Conservation (phyloP, 768 basidiomycete genomes). For the Rickenella mellea region DNA sequence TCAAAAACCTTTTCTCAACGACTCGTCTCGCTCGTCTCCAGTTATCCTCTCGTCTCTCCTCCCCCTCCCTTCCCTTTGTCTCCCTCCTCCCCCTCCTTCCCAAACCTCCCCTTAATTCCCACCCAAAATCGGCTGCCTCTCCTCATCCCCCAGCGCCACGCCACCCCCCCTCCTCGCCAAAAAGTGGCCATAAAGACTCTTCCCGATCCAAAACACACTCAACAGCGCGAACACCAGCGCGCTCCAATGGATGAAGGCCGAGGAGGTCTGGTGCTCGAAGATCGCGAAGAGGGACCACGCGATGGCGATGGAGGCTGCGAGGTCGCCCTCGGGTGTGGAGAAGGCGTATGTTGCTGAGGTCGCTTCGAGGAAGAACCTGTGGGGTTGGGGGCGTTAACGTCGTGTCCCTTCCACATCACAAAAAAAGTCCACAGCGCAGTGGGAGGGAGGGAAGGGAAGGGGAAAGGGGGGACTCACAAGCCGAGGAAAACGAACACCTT, state of each 20-base stretch:
- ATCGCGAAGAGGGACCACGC: conserved; percentile 93
- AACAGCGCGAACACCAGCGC: conserved; percentile 81
- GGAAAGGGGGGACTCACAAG: conserved; percentile 39
- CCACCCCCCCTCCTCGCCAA: conserved; percentile 31
- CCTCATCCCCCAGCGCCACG: conserved; percentile 72
- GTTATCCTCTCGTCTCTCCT: no score
- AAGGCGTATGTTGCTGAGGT: conserved; percentile 94
- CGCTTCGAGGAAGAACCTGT: conserved; percentile 82
- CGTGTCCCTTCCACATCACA: no score
- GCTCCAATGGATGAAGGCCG: conserved; percentile 83
- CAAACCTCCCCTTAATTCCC: no score
- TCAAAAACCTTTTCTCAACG: no score
- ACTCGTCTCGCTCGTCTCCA: no score
- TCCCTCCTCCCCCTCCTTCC: no score
- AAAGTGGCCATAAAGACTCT: conserved; percentile 53
- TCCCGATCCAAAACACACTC: conserved; percentile 75
- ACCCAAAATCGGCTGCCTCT: conserved; percentile 74
- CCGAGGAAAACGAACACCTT: conserved; percentile 93
- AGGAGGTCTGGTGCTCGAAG: conserved; percentile 61
- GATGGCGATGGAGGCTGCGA: conserved; percentile 87
- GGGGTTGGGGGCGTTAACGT: no score
- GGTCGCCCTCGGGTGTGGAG: conserved; percentile 81
- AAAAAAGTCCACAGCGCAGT: not conserved
- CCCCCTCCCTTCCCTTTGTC: no score
- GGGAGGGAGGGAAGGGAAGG: conserved; percentile 3